Evolutionary conservation across 805 yeast species (phyloP).

Genomic region (Wickerhamiella sorbophila): DNA sequence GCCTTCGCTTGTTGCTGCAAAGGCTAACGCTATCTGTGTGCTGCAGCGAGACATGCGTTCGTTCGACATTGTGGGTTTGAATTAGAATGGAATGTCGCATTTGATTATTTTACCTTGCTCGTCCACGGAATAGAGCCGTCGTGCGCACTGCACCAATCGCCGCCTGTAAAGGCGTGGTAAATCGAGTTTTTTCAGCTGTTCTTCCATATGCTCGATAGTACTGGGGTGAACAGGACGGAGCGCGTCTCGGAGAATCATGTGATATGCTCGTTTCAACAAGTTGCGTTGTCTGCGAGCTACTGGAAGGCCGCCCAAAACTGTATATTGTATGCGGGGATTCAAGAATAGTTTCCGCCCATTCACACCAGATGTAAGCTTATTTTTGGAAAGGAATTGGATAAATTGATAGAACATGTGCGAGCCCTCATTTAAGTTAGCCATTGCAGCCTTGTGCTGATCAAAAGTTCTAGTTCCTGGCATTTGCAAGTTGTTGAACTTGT

Average conservation of each 20-base stretch:
- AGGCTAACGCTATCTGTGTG: not conserved
- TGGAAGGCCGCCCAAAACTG: conserved; percentile 6
- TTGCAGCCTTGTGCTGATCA: conserved; percentile 7
- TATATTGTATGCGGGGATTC: conserved; percentile 2
- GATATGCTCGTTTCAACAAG: conserved; percentile 1
- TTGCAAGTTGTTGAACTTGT: conserved; percentile 12
- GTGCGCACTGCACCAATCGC: conserved; percentile 4
- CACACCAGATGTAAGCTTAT: conserved; percentile 8
- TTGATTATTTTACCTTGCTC: not conserved
- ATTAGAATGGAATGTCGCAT: not conserved
- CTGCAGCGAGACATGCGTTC: not conserved
- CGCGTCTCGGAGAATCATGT: conserved; percentile 5
- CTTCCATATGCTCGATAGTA: conserved; percentile 3
- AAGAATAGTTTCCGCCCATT: conserved; percentile 15
- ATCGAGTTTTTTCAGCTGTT: not conserved
- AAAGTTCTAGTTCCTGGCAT: conserved; percentile 11
- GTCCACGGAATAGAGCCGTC: conserved; percentile 3
- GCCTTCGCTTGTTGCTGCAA: not conserved
- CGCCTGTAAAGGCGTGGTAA: conserved; percentile 2
- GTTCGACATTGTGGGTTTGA: not conserved
- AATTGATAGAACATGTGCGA: conserved; percentile 10
- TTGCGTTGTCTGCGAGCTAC: conserved; percentile 7
- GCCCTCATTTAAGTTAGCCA: too few species aligned
- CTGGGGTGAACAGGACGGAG: conserved; percentile 6
- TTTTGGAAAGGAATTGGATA: conserved; percentile 6